Conservation (phyloP, 2,329 filamentous ascomycete species). For the Pseudogymnoascus pannorum region DNA sequence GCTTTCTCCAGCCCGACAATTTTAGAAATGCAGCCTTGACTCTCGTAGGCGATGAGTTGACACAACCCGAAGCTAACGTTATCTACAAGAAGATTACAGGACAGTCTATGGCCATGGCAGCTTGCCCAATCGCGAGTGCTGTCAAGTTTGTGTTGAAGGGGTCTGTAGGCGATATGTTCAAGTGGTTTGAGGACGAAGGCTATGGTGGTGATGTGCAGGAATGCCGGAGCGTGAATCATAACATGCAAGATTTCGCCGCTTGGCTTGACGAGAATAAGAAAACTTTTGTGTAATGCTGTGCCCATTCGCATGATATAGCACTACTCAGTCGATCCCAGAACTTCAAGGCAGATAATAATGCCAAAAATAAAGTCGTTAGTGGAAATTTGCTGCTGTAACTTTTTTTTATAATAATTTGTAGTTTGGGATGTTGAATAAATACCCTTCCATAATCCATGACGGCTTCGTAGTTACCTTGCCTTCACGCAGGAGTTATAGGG, state of each 20-base stretch:
- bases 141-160: constrained; percentile 16
- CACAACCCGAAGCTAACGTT: constrained; percentile 22
- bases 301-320: neutral
- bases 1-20: constrained; percentile 30
- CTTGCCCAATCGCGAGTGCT: constrained; percentile 16
- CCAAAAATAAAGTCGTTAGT: too few species aligned
- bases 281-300: neutral
- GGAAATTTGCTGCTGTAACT: too few species aligned
- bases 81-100: constrained; percentile 23
- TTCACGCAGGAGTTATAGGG: neutral
- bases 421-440: too few species aligned
- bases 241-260: constrained; percentile 35
- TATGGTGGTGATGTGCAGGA: constrained; percentile 25
- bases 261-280: constrained; percentile 32
- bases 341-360: too few species aligned
- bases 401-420: too few species aligned
- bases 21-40: constrained; percentile 33
- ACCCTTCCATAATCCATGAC: neutral
- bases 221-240: constrained; percentile 33
- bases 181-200: constrained; percentile 18
- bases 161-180: constrained; percentile 16
- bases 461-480: neutral
- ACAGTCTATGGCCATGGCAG: constrained; percentile 17
- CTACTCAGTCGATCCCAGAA: neutral
- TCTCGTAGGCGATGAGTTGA: constrained; percentile 38